Base-by-base conservation (phyloP, 2,329 filamentous ascomycete genomes). In the Aspergillus cejpii region DNA sequence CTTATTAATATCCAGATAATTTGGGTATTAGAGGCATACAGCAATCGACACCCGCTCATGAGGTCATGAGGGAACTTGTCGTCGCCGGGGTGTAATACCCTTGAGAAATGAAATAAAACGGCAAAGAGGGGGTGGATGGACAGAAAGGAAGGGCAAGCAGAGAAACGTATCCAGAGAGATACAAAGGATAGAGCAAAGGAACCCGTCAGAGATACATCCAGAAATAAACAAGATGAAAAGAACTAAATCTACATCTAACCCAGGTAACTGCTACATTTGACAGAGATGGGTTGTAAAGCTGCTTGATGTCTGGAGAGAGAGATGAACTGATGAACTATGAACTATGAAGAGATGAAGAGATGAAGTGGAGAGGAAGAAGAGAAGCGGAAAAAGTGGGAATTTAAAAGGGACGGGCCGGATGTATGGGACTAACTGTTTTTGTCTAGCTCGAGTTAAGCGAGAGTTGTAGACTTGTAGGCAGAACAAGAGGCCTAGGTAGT, bases 21-120 rank as follows among this genome's bases (percentile, higher is more conserved):
- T 40, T 53, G 24, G 51, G 51, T 53, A 53, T 48, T 31, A 51
- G 46, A 53, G 49, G 49, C 42, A 51, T 21, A 51, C 49, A 53
- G 49, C 51, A 42, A 33, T 34, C 49, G 51, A 52, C 46, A 43
- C 45, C 46, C 46, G 36, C 39, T 29, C 44, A 41, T 21, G 19
- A 11, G 28, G 29, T 47, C 23, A 34, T 37, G 40, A 28, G 39
- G 41, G 24, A 39, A 19, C 37, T 45, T 49, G 49, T 49, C 51
- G 44, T 44, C 21, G 46, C 51, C 49, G 48, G 43, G 44, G 50
- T 47, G 29, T 41, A 44, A 46, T 47, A 53, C 50, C 50, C 44
- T 34, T 20, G 14, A 11, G 12, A 1, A 19, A 21, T 11, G 7
- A 40, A 17, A 21, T 29, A 19, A 28, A 31, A 26, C 12, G n/a